Conservation (phyloP, 2,329 filamentous ascomycete genomes). For the Arachnomyces sp. region DNA sequence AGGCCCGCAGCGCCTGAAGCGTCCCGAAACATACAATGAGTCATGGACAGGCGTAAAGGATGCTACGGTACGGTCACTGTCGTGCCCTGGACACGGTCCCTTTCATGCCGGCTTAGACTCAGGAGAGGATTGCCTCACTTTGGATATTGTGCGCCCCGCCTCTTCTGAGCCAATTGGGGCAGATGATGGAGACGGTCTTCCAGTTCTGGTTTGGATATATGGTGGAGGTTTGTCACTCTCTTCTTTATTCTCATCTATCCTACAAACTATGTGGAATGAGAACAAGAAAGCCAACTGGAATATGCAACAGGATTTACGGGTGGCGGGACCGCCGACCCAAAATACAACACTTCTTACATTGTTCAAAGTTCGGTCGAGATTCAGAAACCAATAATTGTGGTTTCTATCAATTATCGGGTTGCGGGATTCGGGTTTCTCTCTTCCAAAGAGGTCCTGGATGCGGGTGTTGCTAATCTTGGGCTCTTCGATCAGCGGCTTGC, state of each 20-base stretch:
- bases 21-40: slow-evolving; percentile 9
- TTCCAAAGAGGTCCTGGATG: neutral
- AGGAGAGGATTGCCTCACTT: slow-evolving; percentile 24
- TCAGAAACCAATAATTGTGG: slow-evolving; percentile 19
- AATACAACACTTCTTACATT: too few relatives aligned
- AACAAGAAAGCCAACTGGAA: too few relatives aligned
- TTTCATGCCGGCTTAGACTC: too few relatives aligned
- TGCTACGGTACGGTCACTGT: too few relatives aligned
- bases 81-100: too few relatives aligned
- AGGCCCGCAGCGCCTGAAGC: slow-evolving; percentile 16
- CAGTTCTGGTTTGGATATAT: slow-evolving; percentile 26
- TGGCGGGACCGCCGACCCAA: too few relatives aligned
- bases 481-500: slow-evolving; percentile 16
- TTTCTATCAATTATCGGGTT: slow-evolving; percentile 29
- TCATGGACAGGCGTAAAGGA: too few relatives aligned
- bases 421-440: slow-evolving; percentile 16
- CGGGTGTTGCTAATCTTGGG: slow-evolving; percentile 10
- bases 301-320: too few relatives aligned
- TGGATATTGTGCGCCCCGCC: slow-evolving; percentile 22
- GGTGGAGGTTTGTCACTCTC: slow-evolving; percentile 12
- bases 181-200: neutral
- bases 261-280: too few relatives aligned
- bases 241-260: too few relatives aligned
- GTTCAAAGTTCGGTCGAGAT: too few relatives aligned
- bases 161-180: too few relatives aligned